A percentile compares a stretch with the other conserved stretches of the same genome.
Conservation (phyloP, 176 grass and related monocot genomes). For the Neostapfia colusana region DNA sequence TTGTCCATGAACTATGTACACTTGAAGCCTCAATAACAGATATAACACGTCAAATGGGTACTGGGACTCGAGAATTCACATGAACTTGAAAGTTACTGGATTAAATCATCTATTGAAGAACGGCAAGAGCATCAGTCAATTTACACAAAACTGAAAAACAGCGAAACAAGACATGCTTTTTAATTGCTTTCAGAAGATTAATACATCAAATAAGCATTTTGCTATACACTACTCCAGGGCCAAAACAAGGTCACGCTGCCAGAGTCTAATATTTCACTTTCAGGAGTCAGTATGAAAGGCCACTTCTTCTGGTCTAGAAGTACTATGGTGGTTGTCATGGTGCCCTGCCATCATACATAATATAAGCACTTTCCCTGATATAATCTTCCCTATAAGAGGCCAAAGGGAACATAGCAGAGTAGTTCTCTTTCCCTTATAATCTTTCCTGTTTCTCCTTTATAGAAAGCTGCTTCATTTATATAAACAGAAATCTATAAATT, state of each 20-base stretch:
- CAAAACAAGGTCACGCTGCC: not conserved
- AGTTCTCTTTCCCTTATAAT: not conserved
- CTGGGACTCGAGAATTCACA: slow-evolving; percentile 5
- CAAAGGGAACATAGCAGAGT: not conserved
- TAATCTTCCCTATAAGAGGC: not conserved
- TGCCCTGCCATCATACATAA: slow-evolving; percentile 2
- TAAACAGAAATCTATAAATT: not conserved
- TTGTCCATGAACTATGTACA: slow-evolving; percentile 32
- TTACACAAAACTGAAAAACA: slow-evolving; percentile 9
- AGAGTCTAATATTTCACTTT: not conserved
- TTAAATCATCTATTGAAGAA: not conserved
- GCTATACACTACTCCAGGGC: not conserved
- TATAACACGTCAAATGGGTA: slow-evolving; percentile 24
- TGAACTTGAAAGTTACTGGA: not conserved
- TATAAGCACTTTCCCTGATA: not conserved
- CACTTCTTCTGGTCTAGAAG: slow-evolving; percentile 1
- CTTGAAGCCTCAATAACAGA: slow-evolving; percentile 22
- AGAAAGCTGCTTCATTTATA: not conserved
- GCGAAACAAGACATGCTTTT: not conserved
- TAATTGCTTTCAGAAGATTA: not conserved
- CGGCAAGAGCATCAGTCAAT: not conserved
- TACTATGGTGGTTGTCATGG: not conserved
- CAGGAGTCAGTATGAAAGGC: not conserved
- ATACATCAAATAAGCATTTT: not conserved
- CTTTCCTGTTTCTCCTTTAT: not conserved